Evolutionary conservation across 768 basidiomycete species (phyloP).

Genomic region (Filobasidium floriforme): DNA sequence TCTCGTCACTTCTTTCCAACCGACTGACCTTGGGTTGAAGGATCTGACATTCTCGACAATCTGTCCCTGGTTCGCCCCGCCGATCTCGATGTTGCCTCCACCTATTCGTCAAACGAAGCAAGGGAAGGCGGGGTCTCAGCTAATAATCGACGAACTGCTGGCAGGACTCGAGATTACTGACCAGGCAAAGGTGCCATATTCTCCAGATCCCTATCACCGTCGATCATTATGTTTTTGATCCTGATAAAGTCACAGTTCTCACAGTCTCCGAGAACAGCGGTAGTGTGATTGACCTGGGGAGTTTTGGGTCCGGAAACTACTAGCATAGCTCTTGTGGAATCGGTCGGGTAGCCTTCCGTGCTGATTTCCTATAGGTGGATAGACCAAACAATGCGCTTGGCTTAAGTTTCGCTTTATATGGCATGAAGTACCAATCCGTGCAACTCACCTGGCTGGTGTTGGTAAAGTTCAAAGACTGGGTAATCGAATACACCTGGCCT

Average conservation of each 20-base stretch:
- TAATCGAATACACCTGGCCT: constrained; percentile 56
- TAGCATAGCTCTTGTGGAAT: constrained; percentile 59
- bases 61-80: constrained; percentile 64
- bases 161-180: no score
- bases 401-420: neutral
- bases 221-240: constrained; percentile 69
- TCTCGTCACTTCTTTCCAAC: no score
- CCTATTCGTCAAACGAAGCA: no score
- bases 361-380: constrained; percentile 61
- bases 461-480: constrained; percentile 60
- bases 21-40: constrained; percentile 52
- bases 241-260: constrained; percentile 55
- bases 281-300: constrained; percentile 58
- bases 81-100: constrained; percentile 78
- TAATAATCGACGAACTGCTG: no score
- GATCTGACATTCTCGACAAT: constrained; percentile 69
- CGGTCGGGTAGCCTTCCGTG: constrained; percentile 67
- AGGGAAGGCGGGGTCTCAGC: no score
- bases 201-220: constrained; percentile 61
- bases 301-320: constrained; percentile 57
- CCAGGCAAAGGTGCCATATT: constrained; percentile 51
- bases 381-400: neutral
- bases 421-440: neutral
- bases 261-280: constrained; percentile 65
- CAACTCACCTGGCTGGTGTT: constrained; percentile 49